Evolutionary conservation across 2,329 filamentous ascomycete species (phyloP).

Genomic region (Pyrenophora graminea): DNA sequence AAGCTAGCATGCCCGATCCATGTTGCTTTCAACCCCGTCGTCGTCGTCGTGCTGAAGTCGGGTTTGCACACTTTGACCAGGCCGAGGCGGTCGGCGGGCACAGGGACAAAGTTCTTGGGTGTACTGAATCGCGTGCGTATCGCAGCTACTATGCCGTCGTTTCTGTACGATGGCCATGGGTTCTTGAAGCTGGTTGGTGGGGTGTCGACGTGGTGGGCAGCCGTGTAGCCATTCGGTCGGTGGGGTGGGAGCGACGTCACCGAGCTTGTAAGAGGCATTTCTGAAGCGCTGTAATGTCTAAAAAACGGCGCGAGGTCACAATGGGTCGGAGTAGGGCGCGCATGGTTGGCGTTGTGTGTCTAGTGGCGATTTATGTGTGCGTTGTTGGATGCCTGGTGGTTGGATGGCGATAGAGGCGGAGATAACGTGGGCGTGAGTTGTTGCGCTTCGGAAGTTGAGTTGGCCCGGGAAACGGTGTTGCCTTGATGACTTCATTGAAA

Average conservation of each 20-base stretch:
- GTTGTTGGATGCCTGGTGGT: neutral
- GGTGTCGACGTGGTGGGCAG: slow-evolving; percentile 49
- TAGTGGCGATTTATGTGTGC: slow-evolving; percentile 17
- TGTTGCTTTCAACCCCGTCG: slow-evolving; percentile 49
- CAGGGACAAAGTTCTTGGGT: slow-evolving; percentile 52
- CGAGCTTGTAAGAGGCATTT: slow-evolving; percentile 24
- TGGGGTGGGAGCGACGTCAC: slow-evolving; percentile 20
- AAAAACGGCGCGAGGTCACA: slow-evolving; percentile 11
- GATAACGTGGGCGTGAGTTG: slow-evolving; percentile 5
- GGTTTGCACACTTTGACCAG: slow-evolving; percentile 51
- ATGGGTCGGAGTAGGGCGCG: slow-evolving; percentile 1
- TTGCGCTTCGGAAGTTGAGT: slow-evolving; percentile 1
- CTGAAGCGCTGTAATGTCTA: slow-evolving; percentile 12
- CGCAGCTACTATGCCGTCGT: slow-evolving; percentile 27
- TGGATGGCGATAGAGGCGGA: slow-evolving; percentile 9
- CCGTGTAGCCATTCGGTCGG: slow-evolving; percentile 28
- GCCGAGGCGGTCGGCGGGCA: slow-evolving; percentile 48
- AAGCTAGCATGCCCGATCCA: slow-evolving; percentile 60
- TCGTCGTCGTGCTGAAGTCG: slow-evolving; percentile 40
- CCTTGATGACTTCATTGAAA: neutral
- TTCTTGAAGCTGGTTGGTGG: slow-evolving; percentile 55
- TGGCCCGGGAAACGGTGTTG: slow-evolving; percentile 2
- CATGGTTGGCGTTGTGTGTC: slow-evolving; percentile 5
- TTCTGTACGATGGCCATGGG: slow-evolving; percentile 54
- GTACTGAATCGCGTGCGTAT: slow-evolving; percentile 46